phyloP scores from a whole-genome alignment of 768 basidiomycete species.

The Austroboletus festivus region DNA sequence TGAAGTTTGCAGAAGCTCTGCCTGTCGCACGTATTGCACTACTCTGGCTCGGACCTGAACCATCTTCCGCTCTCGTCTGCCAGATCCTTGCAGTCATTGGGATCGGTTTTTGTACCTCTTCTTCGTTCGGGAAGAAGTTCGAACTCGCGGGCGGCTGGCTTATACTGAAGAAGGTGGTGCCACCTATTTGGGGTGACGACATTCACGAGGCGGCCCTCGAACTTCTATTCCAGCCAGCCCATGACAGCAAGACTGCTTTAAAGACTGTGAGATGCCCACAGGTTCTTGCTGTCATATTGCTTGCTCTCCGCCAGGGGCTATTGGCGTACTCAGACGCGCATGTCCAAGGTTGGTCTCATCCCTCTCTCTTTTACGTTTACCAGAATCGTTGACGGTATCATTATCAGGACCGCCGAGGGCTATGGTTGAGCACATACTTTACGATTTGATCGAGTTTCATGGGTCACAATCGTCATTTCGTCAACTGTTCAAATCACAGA shows the following conservation, averaged over 20 bases:
- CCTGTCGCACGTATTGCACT: conserved; percentile 78
- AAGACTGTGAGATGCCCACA: conserved; percentile 55
- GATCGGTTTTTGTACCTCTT: conserved; percentile 50
- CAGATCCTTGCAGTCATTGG: conserved; percentile 60
- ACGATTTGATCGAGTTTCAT: conserved; percentile 69
- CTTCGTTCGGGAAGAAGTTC: conserved; percentile 75
- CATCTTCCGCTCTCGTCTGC: conserved; percentile 54
- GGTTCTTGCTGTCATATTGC: conserved; percentile 70
- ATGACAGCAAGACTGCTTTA: not conserved
- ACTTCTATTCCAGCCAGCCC: conserved; percentile 55
- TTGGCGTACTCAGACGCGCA: conserved; percentile 26
- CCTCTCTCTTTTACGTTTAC: too few relatives aligned
- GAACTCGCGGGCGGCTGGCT: conserved; percentile 85
- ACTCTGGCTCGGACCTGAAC: conserved; percentile 76
- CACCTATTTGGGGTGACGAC: conserved; percentile 61
- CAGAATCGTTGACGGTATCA: not conserved
- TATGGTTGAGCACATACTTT: conserved; percentile 42
- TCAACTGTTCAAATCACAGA: conserved; percentile 69
- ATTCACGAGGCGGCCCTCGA: conserved; percentile 71
- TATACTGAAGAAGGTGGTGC: conserved; percentile 64
- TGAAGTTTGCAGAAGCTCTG: conserved; percentile 68
- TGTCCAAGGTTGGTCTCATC: conserved; percentile 16
- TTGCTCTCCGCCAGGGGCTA: conserved; percentile 61
- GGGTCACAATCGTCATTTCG: conserved; percentile 63
- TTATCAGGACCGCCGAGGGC: conserved; percentile 21